Base-by-base conservation (phyloP, 768 basidiomycete genomes). In the Rhodotorula graminis region DNA sequence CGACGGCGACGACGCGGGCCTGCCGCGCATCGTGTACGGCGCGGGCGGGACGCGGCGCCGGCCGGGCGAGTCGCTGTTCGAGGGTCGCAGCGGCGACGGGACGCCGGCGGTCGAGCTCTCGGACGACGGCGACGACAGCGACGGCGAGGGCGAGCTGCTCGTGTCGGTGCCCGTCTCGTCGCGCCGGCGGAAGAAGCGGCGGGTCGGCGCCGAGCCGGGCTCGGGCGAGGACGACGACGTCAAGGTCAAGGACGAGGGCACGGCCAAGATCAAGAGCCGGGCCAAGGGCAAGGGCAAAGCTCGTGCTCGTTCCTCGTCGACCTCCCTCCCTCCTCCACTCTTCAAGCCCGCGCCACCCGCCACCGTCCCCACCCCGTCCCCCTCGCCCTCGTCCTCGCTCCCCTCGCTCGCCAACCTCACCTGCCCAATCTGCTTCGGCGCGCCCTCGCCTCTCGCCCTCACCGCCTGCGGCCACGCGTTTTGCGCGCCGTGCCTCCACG, bases 371-470 rank as follows among this genome's bases (percentile, higher is more conserved):
- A 58, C 66, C 31, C 37, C 58, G 21, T 56, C 57, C 18, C 37
- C 62, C 33, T 8, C 59, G 5, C 15, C 65, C 49, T 33, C 19
- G 55, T 29, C 47, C 47, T 33, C 65, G 46, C 67, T 53, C 23
- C 67, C 60, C 44, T 66, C 74, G 3, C 71, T 75, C 61, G 46
- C 65, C 7, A 63, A 65, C n/a, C 70, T 75, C 50, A 60, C 70
- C 37, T 76, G 75, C 66, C 75, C 76, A 19, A 76, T 76, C 67
- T 76, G 76, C 49, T 68, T 71, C 55, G 65, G 76, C 25, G 55
- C 72, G 11, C 76, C 76, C 7, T 50, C 70, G 0, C 76, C 76
- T 0, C 72, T 76, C 56, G 76, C 73, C n/a, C 67, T 74, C 55
- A 76, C 72, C 18, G 16, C 56, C 27, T 76, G 76, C 67, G 76